phyloP scores from a whole-genome alignment of 305 asterid genomes.

The Fraxinus sp. region DNA sequence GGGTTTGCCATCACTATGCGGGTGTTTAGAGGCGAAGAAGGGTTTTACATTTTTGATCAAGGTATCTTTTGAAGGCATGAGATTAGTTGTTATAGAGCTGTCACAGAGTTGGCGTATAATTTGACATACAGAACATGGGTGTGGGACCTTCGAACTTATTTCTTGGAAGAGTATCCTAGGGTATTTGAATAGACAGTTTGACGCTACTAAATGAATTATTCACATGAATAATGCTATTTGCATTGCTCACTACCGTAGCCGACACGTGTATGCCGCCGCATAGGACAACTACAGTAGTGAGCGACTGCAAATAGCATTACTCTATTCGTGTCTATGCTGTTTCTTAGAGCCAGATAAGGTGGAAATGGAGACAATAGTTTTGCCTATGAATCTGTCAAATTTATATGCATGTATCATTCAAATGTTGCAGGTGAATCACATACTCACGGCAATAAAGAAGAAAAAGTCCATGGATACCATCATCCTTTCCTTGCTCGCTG shows the following conservation, averaged over 20 bases:
- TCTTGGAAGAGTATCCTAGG: background rate
- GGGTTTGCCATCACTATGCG: background rate
- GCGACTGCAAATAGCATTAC: background rate
- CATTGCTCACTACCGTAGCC: background rate
- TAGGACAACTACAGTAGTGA: background rate
- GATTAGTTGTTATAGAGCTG: background rate
- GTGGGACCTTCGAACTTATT: background rate
- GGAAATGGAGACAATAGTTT: conserved; percentile 5
- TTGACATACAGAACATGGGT: background rate
- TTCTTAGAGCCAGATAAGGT: background rate
- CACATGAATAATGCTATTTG: background rate
- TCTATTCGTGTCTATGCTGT: background rate
- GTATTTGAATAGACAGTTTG: background rate
- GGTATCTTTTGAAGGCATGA: background rate
- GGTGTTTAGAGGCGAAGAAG: background rate
- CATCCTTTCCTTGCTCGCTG: conserved; percentile 86
- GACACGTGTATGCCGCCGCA: background rate
- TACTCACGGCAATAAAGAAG: conserved; percentile 85
- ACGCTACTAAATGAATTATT: background rate
- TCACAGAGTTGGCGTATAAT: background rate
- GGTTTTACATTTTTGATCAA: background rate
- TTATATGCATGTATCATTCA: background rate
- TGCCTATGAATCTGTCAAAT: background rate
- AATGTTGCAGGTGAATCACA: conserved; percentile 69
- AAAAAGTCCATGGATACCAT: conserved; percentile 91